Percentiles rank a stretch among this genome's conserved stretches.
These are phyloP conservation scores for Ustilago shanxiensis DNA, from an alignment of 1,284 basidiomycete genomes.

Conservation along the genomic window DNA sequence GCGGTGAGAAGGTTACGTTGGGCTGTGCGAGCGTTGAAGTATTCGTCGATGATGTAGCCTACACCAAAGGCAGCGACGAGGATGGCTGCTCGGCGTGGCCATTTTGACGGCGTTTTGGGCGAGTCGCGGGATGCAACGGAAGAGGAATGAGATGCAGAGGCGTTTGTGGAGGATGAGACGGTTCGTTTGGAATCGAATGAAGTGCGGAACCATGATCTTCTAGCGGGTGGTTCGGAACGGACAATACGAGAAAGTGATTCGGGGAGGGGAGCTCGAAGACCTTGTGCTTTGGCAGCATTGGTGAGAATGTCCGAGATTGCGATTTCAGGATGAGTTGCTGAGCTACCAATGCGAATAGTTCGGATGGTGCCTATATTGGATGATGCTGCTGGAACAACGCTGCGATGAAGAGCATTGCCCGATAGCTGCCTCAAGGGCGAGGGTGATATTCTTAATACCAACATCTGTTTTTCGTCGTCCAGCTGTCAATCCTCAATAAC, in stretches of 20 bases:
- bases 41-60: conserved; percentile 46
- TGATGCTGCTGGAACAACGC: not conserved
- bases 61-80: conserved; percentile 15
- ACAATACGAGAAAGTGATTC: conserved; percentile 27
- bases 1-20: conserved; percentile 59
- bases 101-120: conserved; percentile 8
- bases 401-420: not conserved
- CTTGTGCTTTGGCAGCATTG: conserved; percentile 33
- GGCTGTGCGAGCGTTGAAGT: conserved; percentile 44
- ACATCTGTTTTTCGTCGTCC: too few species aligned
- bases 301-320: conserved; percentile 41
- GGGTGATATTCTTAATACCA: conserved; percentile 2
- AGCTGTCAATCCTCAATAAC: too few species aligned
- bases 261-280: conserved; percentile 20
- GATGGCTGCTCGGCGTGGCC: conserved; percentile 18
- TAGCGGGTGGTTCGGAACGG: conserved; percentile 18
- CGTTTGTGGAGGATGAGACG: conserved; percentile 6
- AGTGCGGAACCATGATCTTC: conserved; percentile 35
- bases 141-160: not conserved
- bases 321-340: conserved; percentile 30
- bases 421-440: conserved; percentile 2
- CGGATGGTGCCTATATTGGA: conserved; percentile 14
- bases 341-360: conserved; percentile 28
- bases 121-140: not conserved
- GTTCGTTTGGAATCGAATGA: conserved; percentile 4